Conservation (phyloP, 768 basidiomycete genomes). For the Trametes meyenii region DNA sequence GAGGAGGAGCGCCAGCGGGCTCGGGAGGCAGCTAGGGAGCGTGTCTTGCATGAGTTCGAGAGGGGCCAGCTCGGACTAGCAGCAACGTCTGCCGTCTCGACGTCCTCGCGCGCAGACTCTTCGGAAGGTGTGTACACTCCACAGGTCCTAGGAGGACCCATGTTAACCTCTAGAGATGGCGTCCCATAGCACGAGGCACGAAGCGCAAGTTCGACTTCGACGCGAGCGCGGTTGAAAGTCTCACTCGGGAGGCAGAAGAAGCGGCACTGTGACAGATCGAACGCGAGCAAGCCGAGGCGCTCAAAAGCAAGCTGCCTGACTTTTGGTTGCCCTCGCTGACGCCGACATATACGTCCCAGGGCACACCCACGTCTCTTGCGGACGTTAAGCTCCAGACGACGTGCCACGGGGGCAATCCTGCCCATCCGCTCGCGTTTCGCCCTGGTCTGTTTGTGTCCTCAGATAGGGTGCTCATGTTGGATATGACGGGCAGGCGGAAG, state of each 20-base stretch:
- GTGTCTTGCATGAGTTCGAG: constrained; percentile 90
- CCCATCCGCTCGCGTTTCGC: constrained; percentile 72
- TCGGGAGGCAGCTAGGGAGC: constrained; percentile 76
- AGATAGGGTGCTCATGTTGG: background rate
- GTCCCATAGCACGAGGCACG: constrained; percentile 50
- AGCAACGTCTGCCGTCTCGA: constrained; percentile 40
- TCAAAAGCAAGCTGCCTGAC: constrained; percentile 90
- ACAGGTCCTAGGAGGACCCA: too few species aligned
- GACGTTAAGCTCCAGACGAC: constrained; percentile 88
- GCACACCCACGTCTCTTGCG: constrained; percentile 63
- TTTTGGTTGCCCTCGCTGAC: constrained; percentile 97
- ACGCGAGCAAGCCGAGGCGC: constrained; percentile 79
- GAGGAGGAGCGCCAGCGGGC: constrained; percentile 76
- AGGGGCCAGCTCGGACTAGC: constrained; percentile 78
- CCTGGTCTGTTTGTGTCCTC: background rate
- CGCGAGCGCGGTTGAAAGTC: constrained; percentile 63
- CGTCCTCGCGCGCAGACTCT: constrained; percentile 43
- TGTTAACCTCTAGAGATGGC: background rate
- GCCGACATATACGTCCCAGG: constrained; percentile 70
- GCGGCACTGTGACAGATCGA: constrained; percentile 83
- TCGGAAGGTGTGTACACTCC: constrained; percentile 35
- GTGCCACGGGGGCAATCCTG: constrained; percentile 79
- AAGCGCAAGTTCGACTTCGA: constrained; percentile 92
- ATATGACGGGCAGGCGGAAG: constrained; percentile 68
- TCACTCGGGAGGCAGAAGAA: constrained; percentile 85